Base-by-base conservation (phyloP, 2,329 filamentous ascomycete species). In the Venturia asperata region DNA sequence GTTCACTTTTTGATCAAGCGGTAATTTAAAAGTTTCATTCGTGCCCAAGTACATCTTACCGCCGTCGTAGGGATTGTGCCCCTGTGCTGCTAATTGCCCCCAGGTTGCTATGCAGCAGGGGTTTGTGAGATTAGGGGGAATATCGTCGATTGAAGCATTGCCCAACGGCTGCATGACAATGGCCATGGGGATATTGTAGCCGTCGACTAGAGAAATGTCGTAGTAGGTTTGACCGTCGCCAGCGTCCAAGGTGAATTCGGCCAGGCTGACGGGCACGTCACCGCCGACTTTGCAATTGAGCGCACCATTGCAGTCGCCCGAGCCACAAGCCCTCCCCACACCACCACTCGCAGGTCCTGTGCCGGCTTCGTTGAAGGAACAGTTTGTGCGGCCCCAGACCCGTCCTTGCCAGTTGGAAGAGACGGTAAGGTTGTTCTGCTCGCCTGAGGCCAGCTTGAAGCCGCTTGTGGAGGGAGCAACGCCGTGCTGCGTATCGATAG, bases 331-430 rank as follows among this genome's bases (percentile, higher is more conserved):
- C 55, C 75, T 76, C 10, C 81, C 79, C n/a, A 74, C 72, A 43
- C 79, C 79, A 69, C 77, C 74, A 52, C 73, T 74, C 39, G 76
- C 75, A 24, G 82, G 76, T n/a, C 75, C 79, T 63, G 81, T 85
- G 1, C 87, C 88, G 61, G 85, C 82, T 19, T 79, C 79, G 69
- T 87, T 85, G 74, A 92, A 91, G 47, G 84, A 89, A 77, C 91
- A 95, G 72, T 94, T 94, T 21, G 90, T 93, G 64, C 91, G 82
- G 15, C 87, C 91, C 91, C 90, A 94, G 37, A 94, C 80, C 64
- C 91, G 84, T 11, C 91, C 91, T 72, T 90, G 87, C 91, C 90
- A 95, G 69, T 91, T 85, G 62, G 83, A 79, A 13, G 86, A 84
- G 30, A 94, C 89, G 64, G 81, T 85, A 67, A 92, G 78, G 52